A percentile compares a stretch with the other conserved stretches of the same genome.
Conservation (phyloP, 352 stramenopile species). For the Phytophthora fragariaefolia region DNA sequence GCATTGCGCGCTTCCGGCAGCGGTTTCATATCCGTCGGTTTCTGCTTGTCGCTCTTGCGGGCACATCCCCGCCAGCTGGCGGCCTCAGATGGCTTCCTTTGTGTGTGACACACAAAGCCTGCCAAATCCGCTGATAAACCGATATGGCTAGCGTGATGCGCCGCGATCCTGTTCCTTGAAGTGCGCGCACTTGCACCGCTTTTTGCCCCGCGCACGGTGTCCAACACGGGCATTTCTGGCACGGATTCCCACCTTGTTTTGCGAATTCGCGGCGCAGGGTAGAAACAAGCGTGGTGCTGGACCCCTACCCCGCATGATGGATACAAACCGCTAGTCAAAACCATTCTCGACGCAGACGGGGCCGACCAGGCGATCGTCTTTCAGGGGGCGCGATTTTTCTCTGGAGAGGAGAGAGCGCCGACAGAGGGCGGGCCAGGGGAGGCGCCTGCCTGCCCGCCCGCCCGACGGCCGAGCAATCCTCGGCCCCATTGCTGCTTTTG, state of each 20-base stretch:
- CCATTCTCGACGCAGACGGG: slow-evolving; percentile 21
- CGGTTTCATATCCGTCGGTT: slow-evolving; percentile 5
- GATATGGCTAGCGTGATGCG: slow-evolving; percentile 40
- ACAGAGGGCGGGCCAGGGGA: slow-evolving; percentile 30
- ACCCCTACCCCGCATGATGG: slow-evolving; percentile 6
- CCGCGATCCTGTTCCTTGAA: slow-evolving; percentile 34
- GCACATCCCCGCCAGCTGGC: slow-evolving; percentile 15
- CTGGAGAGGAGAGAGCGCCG: slow-evolving; percentile 27
- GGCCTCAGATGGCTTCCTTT: slow-evolving; percentile 38
- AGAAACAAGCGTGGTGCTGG: slow-evolving; percentile 32
- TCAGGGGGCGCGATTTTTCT: slow-evolving; percentile 29
- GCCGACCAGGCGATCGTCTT: slow-evolving; percentile 35
- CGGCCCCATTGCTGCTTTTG: slow-evolving; percentile 48
- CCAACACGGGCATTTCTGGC: background rate
- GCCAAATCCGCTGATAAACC: slow-evolving; percentile 10
- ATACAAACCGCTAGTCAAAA: slow-evolving; percentile 40
- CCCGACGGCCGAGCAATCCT: slow-evolving; percentile 31
- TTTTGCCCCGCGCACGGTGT: slow-evolving; percentile 10
- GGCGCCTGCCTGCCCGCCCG: slow-evolving; percentile 8
- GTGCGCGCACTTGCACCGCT: slow-evolving; percentile 11
- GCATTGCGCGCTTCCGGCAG: background rate
- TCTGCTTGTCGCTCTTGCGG: slow-evolving; percentile 15
- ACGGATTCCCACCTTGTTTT: slow-evolving; percentile 17
- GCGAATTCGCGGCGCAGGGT: slow-evolving; percentile 6
- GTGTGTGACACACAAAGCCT: slow-evolving; percentile 17